Evolutionary conservation across 257 asterid species (phyloP).

Genomic region (Primulina tabacum): DNA sequence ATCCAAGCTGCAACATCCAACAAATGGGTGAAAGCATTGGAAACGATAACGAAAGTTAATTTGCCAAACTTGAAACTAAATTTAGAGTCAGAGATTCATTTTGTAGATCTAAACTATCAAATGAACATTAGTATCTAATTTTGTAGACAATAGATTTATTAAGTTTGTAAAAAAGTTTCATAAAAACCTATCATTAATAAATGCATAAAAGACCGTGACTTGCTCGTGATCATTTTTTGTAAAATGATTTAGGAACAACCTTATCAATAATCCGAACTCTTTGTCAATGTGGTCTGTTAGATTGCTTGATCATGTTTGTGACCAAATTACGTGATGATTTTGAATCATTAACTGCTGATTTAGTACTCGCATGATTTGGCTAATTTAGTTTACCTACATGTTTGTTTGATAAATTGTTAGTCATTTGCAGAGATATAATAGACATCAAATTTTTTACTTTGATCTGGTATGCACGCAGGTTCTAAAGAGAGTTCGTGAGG

Average conservation of each 20-base stretch:
- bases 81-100: too few relatives aligned
- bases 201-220: not conserved
- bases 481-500: slow-evolving; percentile 49
- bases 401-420: not conserved
- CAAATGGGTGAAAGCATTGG: too few relatives aligned
- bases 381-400: not conserved
- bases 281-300: slow-evolving; percentile 4
- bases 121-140: too few relatives aligned
- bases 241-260: not conserved
- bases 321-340: not conserved
- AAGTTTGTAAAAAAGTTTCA: not conserved
- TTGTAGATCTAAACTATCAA: too few relatives aligned
- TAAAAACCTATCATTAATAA: too few relatives aligned
- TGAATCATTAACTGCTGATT: not conserved
- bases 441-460: slow-evolving; percentile 5
- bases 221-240: not conserved
- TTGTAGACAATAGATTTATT: too few relatives aligned
- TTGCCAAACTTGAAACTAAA: too few relatives aligned
- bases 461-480: slow-evolving; percentile 34
- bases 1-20: too few relatives aligned
- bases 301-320: not conserved
- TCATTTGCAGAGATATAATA: not conserved
- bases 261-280: not conserved
- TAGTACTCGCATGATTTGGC: not conserved
- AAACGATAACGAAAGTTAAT: too few relatives aligned